phyloP scores from a whole-genome alignment of 495 filamentous ascomycete genomes.

The Immersiella caudata region DNA sequence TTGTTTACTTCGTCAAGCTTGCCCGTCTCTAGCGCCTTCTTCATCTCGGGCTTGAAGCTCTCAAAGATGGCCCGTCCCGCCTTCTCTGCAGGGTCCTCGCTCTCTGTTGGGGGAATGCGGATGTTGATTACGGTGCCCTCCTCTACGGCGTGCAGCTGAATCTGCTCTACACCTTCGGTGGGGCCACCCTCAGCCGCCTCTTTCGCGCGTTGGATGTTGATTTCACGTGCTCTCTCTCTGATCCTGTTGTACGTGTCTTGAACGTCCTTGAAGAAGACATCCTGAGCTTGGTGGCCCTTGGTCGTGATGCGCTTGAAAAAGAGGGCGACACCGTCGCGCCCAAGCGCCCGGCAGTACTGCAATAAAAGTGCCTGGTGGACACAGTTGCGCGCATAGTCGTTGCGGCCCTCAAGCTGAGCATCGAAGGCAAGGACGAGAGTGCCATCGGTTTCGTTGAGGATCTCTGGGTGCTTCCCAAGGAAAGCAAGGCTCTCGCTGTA shows the following conservation, averaged over 20 bases:
- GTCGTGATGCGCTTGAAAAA: conserved; percentile 99
- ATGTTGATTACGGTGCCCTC: conserved; percentile 93
- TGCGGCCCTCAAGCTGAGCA: conserved; percentile 71
- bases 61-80: conserved; percentile 78
- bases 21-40: conserved; percentile 79
- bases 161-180: conserved; percentile 81
- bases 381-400: conserved; percentile 79
- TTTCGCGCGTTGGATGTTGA: conserved; percentile 65
- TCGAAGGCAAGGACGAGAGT: conserved; percentile 91
- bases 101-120: conserved; percentile 67
- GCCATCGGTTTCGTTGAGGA: conserved; percentile 87
- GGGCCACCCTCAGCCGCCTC: conserved; percentile 60
- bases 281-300: conserved; percentile 85
- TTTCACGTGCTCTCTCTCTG: conserved; percentile 74
- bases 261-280: conserved; percentile 91
- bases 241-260: conserved; percentile 82
- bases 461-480: conserved; percentile 70
- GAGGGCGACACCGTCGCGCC: conserved; percentile 81
- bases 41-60: conserved; percentile 75
- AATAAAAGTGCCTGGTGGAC: conserved; percentile 91
- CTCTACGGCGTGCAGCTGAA: conserved; percentile 95
- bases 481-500: conserved; percentile 75
- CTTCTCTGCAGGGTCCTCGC: conserved; percentile 65
- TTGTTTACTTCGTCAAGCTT: conserved; percentile 93
- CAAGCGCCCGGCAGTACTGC: conserved; percentile 91